phyloP scores from a whole-genome alignment of 2,329 filamentous ascomycete species.

The Trichophyton simii region DNA sequence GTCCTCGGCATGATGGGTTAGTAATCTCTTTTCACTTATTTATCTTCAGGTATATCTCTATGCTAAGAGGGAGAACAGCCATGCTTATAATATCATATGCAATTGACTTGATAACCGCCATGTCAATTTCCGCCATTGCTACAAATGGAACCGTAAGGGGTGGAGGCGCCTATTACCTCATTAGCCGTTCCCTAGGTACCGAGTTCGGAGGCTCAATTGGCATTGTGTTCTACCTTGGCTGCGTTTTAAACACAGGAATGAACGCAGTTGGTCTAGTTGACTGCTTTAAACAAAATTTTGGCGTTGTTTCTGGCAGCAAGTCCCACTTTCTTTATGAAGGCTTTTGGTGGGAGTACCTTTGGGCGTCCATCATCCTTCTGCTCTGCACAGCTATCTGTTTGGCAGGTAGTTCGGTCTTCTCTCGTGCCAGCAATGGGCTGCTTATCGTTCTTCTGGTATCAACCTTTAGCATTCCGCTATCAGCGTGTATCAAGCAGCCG shows the following conservation, averaged over 20 bases:
- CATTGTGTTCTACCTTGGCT: slow-evolving; percentile 80
- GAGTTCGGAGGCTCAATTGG: slow-evolving; percentile 86
- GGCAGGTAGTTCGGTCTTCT: slow-evolving; percentile 67
- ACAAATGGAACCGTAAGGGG: slow-evolving; percentile 82
- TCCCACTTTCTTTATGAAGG: slow-evolving; percentile 52
- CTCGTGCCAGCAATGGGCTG: slow-evolving; percentile 65
- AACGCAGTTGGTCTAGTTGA: slow-evolving; percentile 79
- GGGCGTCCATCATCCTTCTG: slow-evolving; percentile 58
- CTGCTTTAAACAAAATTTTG: slow-evolving; percentile 66
- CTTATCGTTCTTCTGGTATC: slow-evolving; percentile 58
- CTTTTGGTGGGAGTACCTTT: slow-evolving; percentile 65
- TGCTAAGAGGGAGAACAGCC: slow-evolving; percentile 34
- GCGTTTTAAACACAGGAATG: slow-evolving; percentile 73
- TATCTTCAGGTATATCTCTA: background rate
- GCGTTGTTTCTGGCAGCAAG: slow-evolving; percentile 44
- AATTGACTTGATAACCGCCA: slow-evolving; percentile 70
- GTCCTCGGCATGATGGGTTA: slow-evolving; percentile 67
- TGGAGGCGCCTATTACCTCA: slow-evolving; percentile 78
- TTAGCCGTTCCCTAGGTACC: slow-evolving; percentile 71
- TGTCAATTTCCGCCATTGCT: slow-evolving; percentile 78
- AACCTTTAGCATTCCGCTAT: slow-evolving; percentile 70
- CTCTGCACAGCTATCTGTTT: slow-evolving; percentile 64
- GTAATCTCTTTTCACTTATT: slow-evolving; percentile 16
- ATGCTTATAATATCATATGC: slow-evolving; percentile 64
- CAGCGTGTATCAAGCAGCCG: slow-evolving; percentile 54